Evolutionary conservation across 352 stramenopile genomes (phyloP), one percentile per base, ranked within the genome.

Genomic region (Globisporangium carolinianum): DNA sequence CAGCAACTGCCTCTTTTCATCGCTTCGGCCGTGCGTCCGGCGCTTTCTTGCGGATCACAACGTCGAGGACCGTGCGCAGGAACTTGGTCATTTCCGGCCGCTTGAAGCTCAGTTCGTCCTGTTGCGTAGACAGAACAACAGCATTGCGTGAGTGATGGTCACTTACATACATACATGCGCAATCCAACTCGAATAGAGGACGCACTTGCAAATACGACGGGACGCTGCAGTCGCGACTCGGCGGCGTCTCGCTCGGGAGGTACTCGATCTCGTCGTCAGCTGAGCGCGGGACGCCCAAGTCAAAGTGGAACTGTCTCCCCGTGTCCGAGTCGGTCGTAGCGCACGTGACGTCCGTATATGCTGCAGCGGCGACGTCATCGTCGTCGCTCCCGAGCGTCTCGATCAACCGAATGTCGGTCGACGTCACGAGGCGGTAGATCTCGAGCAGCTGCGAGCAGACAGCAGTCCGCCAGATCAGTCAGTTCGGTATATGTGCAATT

Each of bases 51-150:
- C 78, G 75, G 74, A 89, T 89, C 43, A 92, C 80, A 38, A 87
- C 75, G 63, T 94, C 84, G 47, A 94, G 62, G 49, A 91, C 66
- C 60, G 82, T 87, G 47, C 79, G 76, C 73, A 90, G 88, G 61
- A 94, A 94, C 51, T 88, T 87, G 56, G 80, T 91, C 69, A 91
- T 79, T 63, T 94, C 80, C 45, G 72, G 73, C 42, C 82, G 75
- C 58, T 76, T 86, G 67, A 94, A 94, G 47, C 73, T 90, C 55
- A 94, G 62, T 56, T 94, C 84, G 39, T 94, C 80, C 74, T 91
- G 47, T 10, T 35, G 18, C 0, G 6, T 57, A 18, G 14, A 9
- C 42, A 1, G 57, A 11, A 11, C 5, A 42, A 38, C 57, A n/a
- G 54, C 4, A 54, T 8, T 24, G 45, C 4, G 36, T 10, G 47